Evolutionary conservation across 768 basidiomycete genomes (phyloP).

Genomic region (Rhodosporidiobolus odoratus): DNA sequence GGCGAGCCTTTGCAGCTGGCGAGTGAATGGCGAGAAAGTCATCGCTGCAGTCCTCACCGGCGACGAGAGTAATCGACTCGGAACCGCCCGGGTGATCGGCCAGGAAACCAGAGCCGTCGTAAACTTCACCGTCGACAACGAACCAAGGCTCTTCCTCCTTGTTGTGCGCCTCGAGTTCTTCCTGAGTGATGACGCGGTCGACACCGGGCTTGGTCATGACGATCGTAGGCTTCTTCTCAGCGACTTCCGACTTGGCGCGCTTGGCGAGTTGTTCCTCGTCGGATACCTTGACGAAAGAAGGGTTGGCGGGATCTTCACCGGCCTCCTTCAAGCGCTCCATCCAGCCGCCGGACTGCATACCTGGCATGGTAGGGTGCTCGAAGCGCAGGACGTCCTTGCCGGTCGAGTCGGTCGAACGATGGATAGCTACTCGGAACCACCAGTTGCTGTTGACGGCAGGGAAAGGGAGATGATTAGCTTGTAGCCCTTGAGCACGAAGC

Average conservation of each 20-base stretch:
- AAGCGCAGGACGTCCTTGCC: conserved; percentile 48
- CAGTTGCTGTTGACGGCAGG: conserved; percentile 42
- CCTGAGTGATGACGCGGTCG: conserved; percentile 50
- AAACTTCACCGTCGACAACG: conserved; percentile 70
- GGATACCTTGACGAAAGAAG: conserved; percentile 45
- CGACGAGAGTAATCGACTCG: conserved; percentile 56
- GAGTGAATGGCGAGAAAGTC: conserved; percentile 64
- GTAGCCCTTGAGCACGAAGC: no score
- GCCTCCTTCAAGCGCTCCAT: conserved; percentile 58
- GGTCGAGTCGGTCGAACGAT: conserved; percentile 44
- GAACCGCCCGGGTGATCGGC: conserved; percentile 57
- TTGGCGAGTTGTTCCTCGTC: conserved; percentile 15
- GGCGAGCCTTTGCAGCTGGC: conserved; percentile 51
- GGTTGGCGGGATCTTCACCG: conserved; percentile 52
- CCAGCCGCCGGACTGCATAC: conserved; percentile 55
- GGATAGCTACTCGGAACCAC: conserved; percentile 59
- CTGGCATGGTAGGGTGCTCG: conserved; percentile 60
- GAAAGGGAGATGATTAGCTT: not conserved
- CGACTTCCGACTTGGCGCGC: not conserved
- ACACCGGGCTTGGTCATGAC: conserved; percentile 54
- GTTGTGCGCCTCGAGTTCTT: conserved; percentile 49
- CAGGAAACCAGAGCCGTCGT: conserved; percentile 77
- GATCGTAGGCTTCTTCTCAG: conserved; percentile 41
- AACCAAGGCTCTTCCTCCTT: conserved; percentile 71
- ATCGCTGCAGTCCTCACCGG: conserved; percentile 60